Percentiles rank a stretch among this genome's conserved stretches.
Evolutionary conservation across 345 rosid species (phyloP).

Genomic region (Luvunga scandens): DNA sequence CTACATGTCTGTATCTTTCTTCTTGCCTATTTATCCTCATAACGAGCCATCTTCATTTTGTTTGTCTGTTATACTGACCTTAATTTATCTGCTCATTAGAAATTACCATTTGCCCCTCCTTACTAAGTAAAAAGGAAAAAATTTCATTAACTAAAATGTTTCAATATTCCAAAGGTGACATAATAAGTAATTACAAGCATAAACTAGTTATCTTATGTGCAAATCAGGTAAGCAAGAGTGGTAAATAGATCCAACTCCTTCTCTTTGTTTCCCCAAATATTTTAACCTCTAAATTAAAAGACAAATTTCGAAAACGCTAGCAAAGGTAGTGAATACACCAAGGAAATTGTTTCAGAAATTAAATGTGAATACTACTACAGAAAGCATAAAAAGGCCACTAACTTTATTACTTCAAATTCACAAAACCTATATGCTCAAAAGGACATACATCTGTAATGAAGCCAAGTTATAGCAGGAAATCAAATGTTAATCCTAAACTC

Average conservation of each 20-base stretch:
- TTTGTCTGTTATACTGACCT: conserved; percentile 72
- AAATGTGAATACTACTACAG: not conserved
- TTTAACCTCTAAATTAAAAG: not conserved
- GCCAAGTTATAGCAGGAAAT: not conserved
- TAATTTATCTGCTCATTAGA: too few relatives aligned
- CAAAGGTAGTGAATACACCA: not conserved
- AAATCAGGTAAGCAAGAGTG: not conserved
- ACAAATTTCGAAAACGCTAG: not conserved
- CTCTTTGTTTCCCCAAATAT: not conserved
- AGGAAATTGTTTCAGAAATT: not conserved
- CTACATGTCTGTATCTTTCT: conserved; percentile 87
- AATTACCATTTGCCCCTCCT: conserved; percentile 51
- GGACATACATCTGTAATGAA: not conserved
- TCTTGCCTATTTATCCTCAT: conserved; percentile 86
- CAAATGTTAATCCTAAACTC: not conserved
- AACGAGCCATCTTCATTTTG: conserved; percentile 86
- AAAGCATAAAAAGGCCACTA: not conserved
- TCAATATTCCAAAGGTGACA: not conserved
- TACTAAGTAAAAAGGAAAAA: conserved; percentile 16
- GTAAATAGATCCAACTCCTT: not conserved
- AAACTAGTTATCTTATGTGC: not conserved
- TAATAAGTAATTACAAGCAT: not conserved
- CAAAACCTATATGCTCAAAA: not conserved
- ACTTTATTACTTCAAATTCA: not conserved
- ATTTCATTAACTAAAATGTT: not conserved